phyloP scores from a whole-genome alignment of 2,329 filamentous ascomycete species.

The Penicillium sp. region DNA sequence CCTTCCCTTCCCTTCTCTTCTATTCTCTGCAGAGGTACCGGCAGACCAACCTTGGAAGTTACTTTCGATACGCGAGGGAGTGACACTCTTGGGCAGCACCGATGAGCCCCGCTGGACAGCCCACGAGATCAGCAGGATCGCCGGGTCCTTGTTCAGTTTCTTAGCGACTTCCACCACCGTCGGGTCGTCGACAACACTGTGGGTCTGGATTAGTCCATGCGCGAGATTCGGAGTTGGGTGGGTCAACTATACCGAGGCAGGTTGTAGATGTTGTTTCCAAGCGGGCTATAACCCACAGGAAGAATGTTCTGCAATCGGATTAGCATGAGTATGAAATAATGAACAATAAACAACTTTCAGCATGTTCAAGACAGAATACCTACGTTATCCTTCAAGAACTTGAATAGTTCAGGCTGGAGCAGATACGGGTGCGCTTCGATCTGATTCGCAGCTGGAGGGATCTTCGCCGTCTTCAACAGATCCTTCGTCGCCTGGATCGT shows the following conservation, averaged over 20 bases:
- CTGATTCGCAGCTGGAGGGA: slow-evolving; percentile 66
- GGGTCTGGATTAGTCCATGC: slow-evolving; percentile 12
- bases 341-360: neutral
- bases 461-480: slow-evolving; percentile 46
- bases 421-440: slow-evolving; percentile 70
- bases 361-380: slow-evolving; percentile 25
- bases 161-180: slow-evolving; percentile 65
- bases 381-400: slow-evolving; percentile 57
- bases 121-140: slow-evolving; percentile 60
- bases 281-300: slow-evolving; percentile 64
- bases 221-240: neutral
- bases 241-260: slow-evolving; percentile 30
- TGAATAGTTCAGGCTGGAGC: slow-evolving; percentile 59
- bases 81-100: slow-evolving; percentile 61
- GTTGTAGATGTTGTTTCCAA: slow-evolving; percentile 54
- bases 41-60: slow-evolving; percentile 54
- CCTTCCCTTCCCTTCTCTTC: too few species aligned
- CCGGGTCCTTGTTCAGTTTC: slow-evolving; percentile 63
- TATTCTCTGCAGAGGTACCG: too few species aligned
- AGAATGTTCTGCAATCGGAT: slow-evolving; percentile 52
- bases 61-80: slow-evolving; percentile 54
- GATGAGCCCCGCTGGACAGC: slow-evolving; percentile 58
- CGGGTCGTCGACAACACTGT: slow-evolving; percentile 63
- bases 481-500: slow-evolving; percentile 42
- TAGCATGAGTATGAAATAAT: neutral